phyloP scores from a whole-genome alignment of 768 basidiomycete species.

The Tephrocybe sp. region DNA sequence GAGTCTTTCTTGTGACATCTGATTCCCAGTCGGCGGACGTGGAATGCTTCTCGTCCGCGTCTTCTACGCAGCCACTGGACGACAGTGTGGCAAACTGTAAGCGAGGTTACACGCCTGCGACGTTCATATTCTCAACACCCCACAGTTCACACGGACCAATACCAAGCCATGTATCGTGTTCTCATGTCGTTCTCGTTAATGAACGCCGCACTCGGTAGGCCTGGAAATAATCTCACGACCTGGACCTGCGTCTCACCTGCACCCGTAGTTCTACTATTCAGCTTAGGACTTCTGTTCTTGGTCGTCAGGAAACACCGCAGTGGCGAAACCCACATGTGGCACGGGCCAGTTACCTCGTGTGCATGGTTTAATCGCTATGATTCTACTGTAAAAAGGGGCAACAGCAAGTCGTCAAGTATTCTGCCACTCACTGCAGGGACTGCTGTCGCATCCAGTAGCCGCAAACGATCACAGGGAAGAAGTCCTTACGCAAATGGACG shows the following conservation, averaged over 20 bases:
- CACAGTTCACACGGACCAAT: slow-evolving; percentile 79
- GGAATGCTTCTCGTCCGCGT: slow-evolving; percentile 68
- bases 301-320: slow-evolving; percentile 40
- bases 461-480: slow-evolving; percentile 11
- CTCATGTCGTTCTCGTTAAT: slow-evolving; percentile 78
- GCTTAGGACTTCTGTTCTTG: slow-evolving; percentile 36
- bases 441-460: slow-evolving; percentile 3
- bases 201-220: slow-evolving; percentile 68
- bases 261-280: slow-evolving; percentile 34
- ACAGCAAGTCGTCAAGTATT: slow-evolving; percentile 35
- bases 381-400: slow-evolving; percentile 29
- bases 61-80: slow-evolving; percentile 48
- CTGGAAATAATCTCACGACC: background rate
- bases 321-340: slow-evolving; percentile 61
- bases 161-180: slow-evolving; percentile 86
- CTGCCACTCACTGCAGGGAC: slow-evolving; percentile 29
- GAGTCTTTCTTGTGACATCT: slow-evolving; percentile 69
- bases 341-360: slow-evolving; percentile 64
- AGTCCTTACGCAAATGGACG: slow-evolving; percentile 18
- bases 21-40: slow-evolving; percentile 77
- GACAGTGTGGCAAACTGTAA: slow-evolving; percentile 63
- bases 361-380: slow-evolving; percentile 67
- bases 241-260: background rate
- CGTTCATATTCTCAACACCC: slow-evolving; percentile 11
- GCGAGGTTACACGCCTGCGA: slow-evolving; percentile 23